phyloP scores from a whole-genome alignment of 495 filamentous ascomycete genomes.

The Aspergillus baeticus region DNA sequence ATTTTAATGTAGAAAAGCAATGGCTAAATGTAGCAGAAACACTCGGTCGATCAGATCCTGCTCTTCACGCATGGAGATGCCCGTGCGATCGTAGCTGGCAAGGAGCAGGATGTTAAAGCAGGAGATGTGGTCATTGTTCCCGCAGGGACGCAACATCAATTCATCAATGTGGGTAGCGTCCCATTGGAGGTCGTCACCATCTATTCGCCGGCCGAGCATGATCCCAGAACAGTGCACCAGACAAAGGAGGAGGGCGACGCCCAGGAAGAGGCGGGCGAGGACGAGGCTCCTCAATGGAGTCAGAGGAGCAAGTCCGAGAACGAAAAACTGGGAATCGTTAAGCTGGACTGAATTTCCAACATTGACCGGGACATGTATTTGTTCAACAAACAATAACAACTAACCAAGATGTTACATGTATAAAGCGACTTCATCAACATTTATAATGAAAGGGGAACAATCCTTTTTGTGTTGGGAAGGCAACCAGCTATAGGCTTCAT shows the following conservation, averaged over 20 bases:
- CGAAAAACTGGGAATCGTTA: conserved; percentile 55
- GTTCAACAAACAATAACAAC: too few relatives aligned
- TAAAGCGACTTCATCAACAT: too few relatives aligned
- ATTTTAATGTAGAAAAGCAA: not conserved
- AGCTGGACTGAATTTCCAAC: conserved; percentile 10
- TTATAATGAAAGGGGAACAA: too few relatives aligned
- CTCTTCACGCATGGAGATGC: conserved; percentile 60
- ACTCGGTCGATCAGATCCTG: conserved; percentile 62
- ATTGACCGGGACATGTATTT: not conserved
- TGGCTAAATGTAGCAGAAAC: conserved; percentile 24
- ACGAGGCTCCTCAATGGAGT: conserved; percentile 61
- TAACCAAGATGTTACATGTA: too few relatives aligned
- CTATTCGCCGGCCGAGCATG: conserved; percentile 63
- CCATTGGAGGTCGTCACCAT: conserved; percentile 59
- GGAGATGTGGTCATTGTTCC: conserved; percentile 64
- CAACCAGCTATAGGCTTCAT: too few relatives aligned
- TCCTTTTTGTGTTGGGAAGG: too few relatives aligned
- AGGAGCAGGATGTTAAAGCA: conserved; percentile 56
- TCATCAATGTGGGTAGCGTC: conserved; percentile 55
- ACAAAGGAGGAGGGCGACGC: conserved; percentile 62
- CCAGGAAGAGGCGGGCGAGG: conserved; percentile 58
- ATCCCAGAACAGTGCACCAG: conserved; percentile 54
- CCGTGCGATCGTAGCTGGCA: conserved; percentile 56
- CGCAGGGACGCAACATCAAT: conserved; percentile 65
- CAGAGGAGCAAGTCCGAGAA: conserved; percentile 55